These are phyloP conservation scores for Epicoccum nigrum DNA, from an alignment of 2,329 filamentous ascomycete genomes.

Conservation along the genomic window DNA sequence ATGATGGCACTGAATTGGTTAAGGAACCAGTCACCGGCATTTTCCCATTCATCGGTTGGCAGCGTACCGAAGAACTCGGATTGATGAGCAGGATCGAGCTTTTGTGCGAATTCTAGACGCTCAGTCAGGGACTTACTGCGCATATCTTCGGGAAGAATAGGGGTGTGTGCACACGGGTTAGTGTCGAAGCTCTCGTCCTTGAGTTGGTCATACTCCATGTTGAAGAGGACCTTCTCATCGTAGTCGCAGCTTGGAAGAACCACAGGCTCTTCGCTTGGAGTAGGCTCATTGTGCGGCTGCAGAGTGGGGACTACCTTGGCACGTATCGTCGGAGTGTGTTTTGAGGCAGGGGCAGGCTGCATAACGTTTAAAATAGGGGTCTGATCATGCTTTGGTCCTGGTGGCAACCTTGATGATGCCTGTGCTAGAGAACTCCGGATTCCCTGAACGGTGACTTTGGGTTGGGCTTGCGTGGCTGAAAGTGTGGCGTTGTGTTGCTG, in stretches of 20 bases:
- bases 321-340: conserved; percentile 5
- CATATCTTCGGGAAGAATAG: conserved; percentile 32
- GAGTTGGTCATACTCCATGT: conserved; percentile 57
- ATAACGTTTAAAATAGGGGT: conserved; percentile 1
- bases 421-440: conserved; percentile 7
- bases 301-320: conserved; percentile 13
- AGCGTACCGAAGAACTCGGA: conserved; percentile 59
- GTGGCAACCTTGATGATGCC: background rate
- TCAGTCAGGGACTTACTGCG: conserved; percentile 35
- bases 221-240: conserved; percentile 50
- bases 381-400: conserved; percentile 1
- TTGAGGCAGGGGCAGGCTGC: conserved; percentile 3
- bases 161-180: conserved; percentile 27
- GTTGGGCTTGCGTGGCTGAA: background rate
- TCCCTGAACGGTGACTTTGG: background rate
- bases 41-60: conserved; percentile 63
- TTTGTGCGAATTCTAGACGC: conserved; percentile 36
- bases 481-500: background rate
- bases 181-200: conserved; percentile 58
- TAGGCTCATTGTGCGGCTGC: conserved; percentile 15
- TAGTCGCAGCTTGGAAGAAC: conserved; percentile 50
- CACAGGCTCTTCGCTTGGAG: conserved; percentile 12
- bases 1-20: conserved; percentile 60
- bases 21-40: conserved; percentile 66
- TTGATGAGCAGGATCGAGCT: conserved; percentile 47